These are phyloP conservation scores for Didymella pinodella DNA, from an alignment of 2,329 filamentous ascomycete genomes.

Conservation along the genomic window DNA sequence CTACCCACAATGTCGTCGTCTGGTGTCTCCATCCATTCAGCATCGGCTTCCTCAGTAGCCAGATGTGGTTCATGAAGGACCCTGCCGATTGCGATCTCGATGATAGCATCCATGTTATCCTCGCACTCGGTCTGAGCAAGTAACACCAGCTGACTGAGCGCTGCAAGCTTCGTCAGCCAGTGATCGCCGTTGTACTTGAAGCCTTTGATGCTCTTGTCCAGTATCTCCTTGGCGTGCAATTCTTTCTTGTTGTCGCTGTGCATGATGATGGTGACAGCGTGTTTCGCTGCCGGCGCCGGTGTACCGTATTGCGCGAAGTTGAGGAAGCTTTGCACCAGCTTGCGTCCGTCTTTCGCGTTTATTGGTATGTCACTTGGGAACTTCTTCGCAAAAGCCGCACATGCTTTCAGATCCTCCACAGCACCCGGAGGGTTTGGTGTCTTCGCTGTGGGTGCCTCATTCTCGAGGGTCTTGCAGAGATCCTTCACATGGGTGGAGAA, in stretches of 20 bases:
- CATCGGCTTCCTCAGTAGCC: constrained; percentile 63
- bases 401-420: constrained; percentile 93
- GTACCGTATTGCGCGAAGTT: constrained; percentile 83
- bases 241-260: constrained; percentile 79
- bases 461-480: constrained; percentile 84
- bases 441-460: constrained; percentile 76
- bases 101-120: constrained; percentile 73
- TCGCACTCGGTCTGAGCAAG: constrained; percentile 77
- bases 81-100: constrained; percentile 77
- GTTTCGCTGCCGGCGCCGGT: constrained; percentile 85
- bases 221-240: constrained; percentile 83
- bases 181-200: constrained; percentile 76
- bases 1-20: constrained; percentile 87
- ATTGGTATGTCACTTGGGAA: constrained; percentile 83
- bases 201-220: constrained; percentile 76
- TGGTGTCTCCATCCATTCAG: constrained; percentile 62
- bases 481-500: constrained; percentile 93
- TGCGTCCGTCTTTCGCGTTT: constrained; percentile 66
- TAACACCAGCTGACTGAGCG: constrained; percentile 77
- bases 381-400: constrained; percentile 86
- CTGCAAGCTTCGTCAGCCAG: constrained; percentile 76
- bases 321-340: constrained; percentile 81
- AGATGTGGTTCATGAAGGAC: constrained; percentile 73
- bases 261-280: constrained; percentile 90
- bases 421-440: constrained; percentile 74